Evolutionary conservation across 805 yeast species (phyloP).

Genomic region (Candida cerambycidarum): DNA sequence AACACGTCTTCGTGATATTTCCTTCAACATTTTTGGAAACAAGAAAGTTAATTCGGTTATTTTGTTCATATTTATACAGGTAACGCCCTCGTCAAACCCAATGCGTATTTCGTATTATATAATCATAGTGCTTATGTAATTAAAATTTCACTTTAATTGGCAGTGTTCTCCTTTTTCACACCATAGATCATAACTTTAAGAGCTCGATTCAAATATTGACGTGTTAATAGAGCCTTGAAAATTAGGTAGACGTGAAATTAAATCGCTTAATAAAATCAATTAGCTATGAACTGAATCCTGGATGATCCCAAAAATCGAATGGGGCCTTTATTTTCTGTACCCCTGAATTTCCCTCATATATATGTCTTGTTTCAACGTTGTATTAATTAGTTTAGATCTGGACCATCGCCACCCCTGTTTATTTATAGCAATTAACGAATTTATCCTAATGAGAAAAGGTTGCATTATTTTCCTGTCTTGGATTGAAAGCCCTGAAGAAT

Average conservation of each 20-base stretch:
- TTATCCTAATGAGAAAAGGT: conserved; percentile 2
- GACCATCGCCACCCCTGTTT: conserved; percentile 3
- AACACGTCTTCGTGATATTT: too few species aligned
- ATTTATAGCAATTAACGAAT: conserved; percentile 2
- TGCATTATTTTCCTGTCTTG: conserved; percentile 7
- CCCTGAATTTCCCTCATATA: too few species aligned
- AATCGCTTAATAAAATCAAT: too few species aligned
- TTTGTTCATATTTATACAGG: neutral
- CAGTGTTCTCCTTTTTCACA: conserved; percentile 1
- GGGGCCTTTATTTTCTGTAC: neutral
- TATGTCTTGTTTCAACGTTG: conserved; percentile 1
- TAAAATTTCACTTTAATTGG: conserved; percentile 1
- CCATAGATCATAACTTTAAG: conserved; percentile 2
- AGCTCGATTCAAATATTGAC: neutral
- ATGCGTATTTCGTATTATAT: conserved; percentile 2
- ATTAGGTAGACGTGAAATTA: too few species aligned
- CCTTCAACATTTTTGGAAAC: too few species aligned
- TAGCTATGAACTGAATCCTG: too few species aligned
- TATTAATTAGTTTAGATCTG: neutral
- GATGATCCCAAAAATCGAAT: neutral
- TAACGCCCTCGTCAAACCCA: neutral
- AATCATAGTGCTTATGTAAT: conserved; percentile 1
- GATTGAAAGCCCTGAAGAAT: conserved; percentile 9
- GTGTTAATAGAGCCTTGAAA: too few species aligned
- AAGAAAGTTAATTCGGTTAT: neutral